Evolutionary conservation across 2,329 filamentous ascomycete species (phyloP).

Genomic region (Harringtonia aguacate): DNA sequence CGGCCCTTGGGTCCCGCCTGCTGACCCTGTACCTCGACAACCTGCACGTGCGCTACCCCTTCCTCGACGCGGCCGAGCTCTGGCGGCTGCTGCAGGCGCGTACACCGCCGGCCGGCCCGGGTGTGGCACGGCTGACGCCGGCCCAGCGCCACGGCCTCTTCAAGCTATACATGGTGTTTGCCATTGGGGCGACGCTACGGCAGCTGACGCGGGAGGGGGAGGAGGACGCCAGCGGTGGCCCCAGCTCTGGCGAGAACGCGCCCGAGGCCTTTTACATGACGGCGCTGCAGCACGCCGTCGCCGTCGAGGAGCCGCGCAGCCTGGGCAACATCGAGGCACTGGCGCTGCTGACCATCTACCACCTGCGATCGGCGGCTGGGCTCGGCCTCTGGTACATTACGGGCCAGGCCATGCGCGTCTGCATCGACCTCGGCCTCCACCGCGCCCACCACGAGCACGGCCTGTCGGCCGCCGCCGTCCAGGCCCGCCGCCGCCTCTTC

Average conservation of each 20-base stretch:
- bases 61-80: constrained; percentile 33
- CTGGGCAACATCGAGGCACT: constrained; percentile 42
- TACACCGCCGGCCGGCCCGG: constrained; percentile 22
- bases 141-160: constrained; percentile 32
- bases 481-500: constrained; percentile 36
- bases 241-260: background rate
- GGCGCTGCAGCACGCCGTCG: constrained; percentile 36
- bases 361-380: constrained; percentile 36
- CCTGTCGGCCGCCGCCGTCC: background rate
- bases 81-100: constrained; percentile 31
- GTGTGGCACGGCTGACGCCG: constrained; percentile 22
- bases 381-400: constrained; percentile 44
- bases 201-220: constrained; percentile 29
- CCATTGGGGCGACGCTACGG: constrained; percentile 37
- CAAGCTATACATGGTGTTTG: constrained; percentile 40
- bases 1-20: constrained; percentile 1
- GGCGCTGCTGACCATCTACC: constrained; percentile 38
- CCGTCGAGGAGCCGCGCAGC: constrained; percentile 35
- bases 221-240: background rate
- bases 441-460: constrained; percentile 6
- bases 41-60: constrained; percentile 35
- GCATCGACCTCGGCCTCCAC: constrained; percentile 40
- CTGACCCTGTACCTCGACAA: constrained; percentile 13
- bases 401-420: constrained; percentile 40
- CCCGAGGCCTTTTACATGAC: constrained; percentile 36